A percentile compares a stretch with the other conserved stretches of the same genome.
Evolutionary conservation across 2,329 filamentous ascomycete species (phyloP).

Genomic region (Talaromyces islandicus): DNA sequence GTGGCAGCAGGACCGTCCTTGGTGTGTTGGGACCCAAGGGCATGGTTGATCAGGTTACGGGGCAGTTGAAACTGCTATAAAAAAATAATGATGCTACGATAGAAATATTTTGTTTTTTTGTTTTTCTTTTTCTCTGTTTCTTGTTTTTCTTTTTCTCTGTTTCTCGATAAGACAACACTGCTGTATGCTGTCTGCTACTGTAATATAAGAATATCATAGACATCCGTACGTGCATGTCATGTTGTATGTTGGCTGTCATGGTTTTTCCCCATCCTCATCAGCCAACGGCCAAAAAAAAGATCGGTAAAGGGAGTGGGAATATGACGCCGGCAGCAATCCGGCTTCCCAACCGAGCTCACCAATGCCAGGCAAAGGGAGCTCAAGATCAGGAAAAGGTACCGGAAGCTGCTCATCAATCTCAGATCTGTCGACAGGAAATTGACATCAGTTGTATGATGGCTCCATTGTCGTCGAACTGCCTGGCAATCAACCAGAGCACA

Average conservation of each 20-base stretch:
- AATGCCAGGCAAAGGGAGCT: conserved; percentile 52
- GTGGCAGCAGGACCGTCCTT: conserved; percentile 85
- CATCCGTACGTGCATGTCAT: conserved; percentile 32
- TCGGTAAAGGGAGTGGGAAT: conserved; percentile 87
- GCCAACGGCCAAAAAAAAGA: conserved; percentile 59
- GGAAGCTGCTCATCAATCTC: conserved; percentile 61
- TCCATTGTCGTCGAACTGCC: conserved; percentile 86
- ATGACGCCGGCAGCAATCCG: conserved; percentile 60
- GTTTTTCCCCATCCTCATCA: conserved; percentile 85
- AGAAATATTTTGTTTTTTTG: no score
- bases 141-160: not conserved
- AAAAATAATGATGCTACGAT: conserved; percentile 14
- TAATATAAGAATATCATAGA: not conserved
- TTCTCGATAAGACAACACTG: not conserved
- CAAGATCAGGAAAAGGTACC: conserved; percentile 49
- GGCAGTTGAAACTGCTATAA: conserved; percentile 75
- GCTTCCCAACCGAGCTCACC: conserved; percentile 62
- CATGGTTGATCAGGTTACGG: conserved; percentile 79
- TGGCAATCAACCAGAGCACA: conserved; percentile 69
- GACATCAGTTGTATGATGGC: conserved; percentile 71
- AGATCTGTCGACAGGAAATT: conserved; percentile 95
- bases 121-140: no score
- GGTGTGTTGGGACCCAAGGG: conserved; percentile 79
- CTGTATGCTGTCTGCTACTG: not conserved
- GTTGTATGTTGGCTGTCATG: conserved; percentile 62